Percentiles rank a stretch among this genome's conserved stretches.
Evolutionary conservation across 176 grass and related monocot species (phyloP).

Genomic region (Eremochloa ophiuroides): DNA sequence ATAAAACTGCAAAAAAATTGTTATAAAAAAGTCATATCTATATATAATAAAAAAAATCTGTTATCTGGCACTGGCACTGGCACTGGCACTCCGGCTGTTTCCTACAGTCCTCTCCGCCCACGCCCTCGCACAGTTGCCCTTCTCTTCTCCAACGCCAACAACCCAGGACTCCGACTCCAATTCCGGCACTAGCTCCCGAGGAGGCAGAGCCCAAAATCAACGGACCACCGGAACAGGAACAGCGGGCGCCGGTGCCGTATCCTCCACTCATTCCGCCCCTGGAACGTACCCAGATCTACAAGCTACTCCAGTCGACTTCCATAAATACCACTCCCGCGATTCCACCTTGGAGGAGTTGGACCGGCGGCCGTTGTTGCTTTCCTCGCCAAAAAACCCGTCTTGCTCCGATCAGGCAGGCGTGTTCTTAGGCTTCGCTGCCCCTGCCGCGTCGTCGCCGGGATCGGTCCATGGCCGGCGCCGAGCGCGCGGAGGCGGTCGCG

Average conservation of each 20-base stretch:
- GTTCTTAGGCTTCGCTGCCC: neutral
- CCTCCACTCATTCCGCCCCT: slow-evolving; percentile 8
- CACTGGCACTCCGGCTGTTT: too few relatives aligned
- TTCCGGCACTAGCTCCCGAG: neutral
- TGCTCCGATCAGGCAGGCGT: neutral
- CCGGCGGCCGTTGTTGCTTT: neutral
- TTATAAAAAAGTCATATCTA: too few relatives aligned
- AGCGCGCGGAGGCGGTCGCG: slow-evolving; percentile 8
- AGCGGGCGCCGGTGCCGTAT: slow-evolving; percentile 9
- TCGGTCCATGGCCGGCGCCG: slow-evolving; percentile 29
- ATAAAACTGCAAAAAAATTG: too few relatives aligned
- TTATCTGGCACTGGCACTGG: too few relatives aligned
- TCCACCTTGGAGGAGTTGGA: slow-evolving; percentile 8
- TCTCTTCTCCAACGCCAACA: neutral
- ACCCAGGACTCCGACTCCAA: neutral
- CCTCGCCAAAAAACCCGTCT: neutral
- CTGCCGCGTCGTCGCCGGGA: neutral
- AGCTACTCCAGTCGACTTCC: neutral
- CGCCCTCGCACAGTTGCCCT: neutral
- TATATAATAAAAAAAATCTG: too few relatives aligned
- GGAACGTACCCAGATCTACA: slow-evolving; percentile 35
- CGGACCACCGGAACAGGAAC: neutral
- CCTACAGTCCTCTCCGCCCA: too few relatives aligned
- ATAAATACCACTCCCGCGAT: neutral
- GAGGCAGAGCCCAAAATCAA: neutral